Conservation (phyloP, 2,329 filamentous ascomycete species). For the Emmonsiellopsis sp. region DNA sequence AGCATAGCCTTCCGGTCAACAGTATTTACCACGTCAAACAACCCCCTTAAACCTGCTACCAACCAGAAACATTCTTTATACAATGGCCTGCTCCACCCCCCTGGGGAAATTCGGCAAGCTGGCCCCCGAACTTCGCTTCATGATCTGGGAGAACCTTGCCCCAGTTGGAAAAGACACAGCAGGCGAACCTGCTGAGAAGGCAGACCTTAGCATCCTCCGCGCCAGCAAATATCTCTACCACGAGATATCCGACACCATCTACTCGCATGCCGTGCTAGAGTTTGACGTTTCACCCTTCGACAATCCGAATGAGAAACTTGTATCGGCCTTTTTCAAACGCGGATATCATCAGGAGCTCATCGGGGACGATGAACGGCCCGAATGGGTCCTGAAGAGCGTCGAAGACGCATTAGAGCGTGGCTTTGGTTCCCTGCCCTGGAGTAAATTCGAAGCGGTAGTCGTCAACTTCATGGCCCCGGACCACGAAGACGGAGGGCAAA, state of each 20-base stretch:
- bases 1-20: too few species aligned
- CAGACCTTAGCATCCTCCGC: neutral
- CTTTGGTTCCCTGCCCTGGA: neutral
- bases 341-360: neutral
- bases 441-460: neutral
- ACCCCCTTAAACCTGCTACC: too few species aligned
- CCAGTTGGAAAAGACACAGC: neutral
- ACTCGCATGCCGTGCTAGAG: neutral
- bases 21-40: too few species aligned
- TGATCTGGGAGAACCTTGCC: neutral
- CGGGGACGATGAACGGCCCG: neutral
- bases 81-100: neutral
- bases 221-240: neutral
- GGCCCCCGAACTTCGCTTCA: neutral
- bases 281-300: neutral
- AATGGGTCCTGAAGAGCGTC: neutral
- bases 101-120: neutral
- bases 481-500: neutral
- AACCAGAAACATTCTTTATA: too few species aligned
- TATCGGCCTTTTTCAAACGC: neutral
- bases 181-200: neutral
- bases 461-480: neutral
- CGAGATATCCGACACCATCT: neutral
- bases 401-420: neutral
- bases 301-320: neutral